A percentile compares a stretch with the other conserved stretches of the same genome.
These are phyloP conservation scores for Eleusine coracana DNA, from an alignment of 176 grass and related monocot species.

Conservation along the genomic window DNA sequence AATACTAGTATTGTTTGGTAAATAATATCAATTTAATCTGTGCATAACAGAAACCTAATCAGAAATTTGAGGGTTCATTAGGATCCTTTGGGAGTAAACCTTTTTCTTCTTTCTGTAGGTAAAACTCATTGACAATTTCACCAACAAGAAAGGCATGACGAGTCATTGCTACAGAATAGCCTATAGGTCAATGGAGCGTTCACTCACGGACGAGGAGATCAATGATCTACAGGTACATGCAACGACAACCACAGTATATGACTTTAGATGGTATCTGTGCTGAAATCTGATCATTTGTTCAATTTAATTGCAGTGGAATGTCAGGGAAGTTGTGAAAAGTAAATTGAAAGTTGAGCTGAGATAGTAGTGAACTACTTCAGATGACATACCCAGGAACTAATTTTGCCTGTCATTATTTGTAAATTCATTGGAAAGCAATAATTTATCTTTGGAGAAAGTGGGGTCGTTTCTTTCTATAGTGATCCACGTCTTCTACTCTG, in stretches of 20 bases:
- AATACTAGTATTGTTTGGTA: background rate
- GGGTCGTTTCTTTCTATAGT: background rate
- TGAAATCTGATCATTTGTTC: conserved; percentile 21
- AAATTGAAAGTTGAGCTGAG: conserved; percentile 87
- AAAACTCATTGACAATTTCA: conserved; percentile 93
- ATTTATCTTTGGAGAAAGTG: conserved; percentile 10
- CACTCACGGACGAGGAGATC: conserved; percentile 90
- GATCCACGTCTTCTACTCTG: background rate
- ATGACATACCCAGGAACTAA: conserved; percentile 18
- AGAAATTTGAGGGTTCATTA: background rate
- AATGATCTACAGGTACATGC: conserved; percentile 75
- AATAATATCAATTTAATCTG: conserved; percentile 7
- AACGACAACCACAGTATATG: background rate
- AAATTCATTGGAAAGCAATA: conserved; percentile 27
- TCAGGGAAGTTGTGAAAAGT: conserved; percentile 81
- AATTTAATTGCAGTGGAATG: conserved; percentile 69
- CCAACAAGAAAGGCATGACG: conserved; percentile 97
- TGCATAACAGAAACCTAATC: conserved; percentile 6
- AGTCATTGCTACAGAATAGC: conserved; percentile 96
- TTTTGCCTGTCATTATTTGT: conserved; percentile 30
- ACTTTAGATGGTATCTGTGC: background rate
- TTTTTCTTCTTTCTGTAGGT: conserved; percentile 51
- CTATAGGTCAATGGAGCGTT: conserved; percentile 89
- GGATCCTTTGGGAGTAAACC: background rate
- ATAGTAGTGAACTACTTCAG: conserved; percentile 38